Base-by-base conservation (phyloP, 306 rosid genomes). In the Crataegus laevigata region DNA sequence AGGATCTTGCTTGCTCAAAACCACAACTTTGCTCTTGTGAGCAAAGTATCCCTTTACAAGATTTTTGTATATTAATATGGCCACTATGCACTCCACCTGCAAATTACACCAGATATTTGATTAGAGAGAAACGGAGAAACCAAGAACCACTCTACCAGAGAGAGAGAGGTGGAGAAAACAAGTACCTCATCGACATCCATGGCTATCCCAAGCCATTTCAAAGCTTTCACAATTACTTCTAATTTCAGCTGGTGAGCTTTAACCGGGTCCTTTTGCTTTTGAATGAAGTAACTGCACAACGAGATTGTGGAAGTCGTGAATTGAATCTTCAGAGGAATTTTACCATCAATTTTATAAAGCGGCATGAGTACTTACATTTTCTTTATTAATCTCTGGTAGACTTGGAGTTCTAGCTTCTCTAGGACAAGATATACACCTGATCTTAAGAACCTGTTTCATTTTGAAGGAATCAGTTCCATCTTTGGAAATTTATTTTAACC, bases 31-130 rank as follows among this genome's bases (percentile, higher is more conserved):
- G 86, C 99, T 92, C 87, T 92, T 96, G 86, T 96, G 99, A 57
- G 97, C 96, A 64, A 94, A 94, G 82, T 94, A 94, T 59, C 99
- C 99, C 77, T 89, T 94, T 57, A 94, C 82, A 1, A 90, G 97
- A 87, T 89, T 89, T 84, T 92, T 89, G 73, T 78, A 84, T 81
- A 96, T 92, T 78, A 96, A 78, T 64, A 96, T 92, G 77, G 96
- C 93, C 91, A 92, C 84, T 73, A 96, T 92, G 80, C 99, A 96
- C 76, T 92, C 99, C 65, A 94, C 99, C 98, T 94, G 87, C 90
- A 87, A 78, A 77, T 75, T 29, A 18, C 73, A 74, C 72, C 58
- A 76, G 57, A 57, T 42, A 77, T 66, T 22, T 32, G 38, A 60
- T 45, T 3, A 66, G 24, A 57, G 66, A 61, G 64, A 36, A 2